Evolutionary conservation across 1,284 basidiomycete genomes (phyloP).

Genomic region (Tylopilus sp.): DNA sequence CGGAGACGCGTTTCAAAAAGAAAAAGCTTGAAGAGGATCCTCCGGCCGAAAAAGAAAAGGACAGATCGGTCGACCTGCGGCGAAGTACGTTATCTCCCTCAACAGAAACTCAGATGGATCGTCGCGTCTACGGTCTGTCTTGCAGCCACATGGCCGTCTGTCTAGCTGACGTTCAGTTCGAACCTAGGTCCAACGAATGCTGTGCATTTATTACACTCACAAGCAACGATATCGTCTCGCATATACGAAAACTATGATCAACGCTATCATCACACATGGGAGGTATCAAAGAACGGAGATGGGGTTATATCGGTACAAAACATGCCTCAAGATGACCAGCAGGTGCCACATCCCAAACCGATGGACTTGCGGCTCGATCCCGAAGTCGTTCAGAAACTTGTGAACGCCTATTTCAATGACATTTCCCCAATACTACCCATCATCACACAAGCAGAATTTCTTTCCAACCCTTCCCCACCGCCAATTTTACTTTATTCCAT

Average conservation of each 20-base stretch:
- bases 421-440: constrained; percentile 86
- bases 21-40: constrained; percentile 76
- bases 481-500: constrained; percentile 89
- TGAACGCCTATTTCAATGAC: constrained; percentile 90
- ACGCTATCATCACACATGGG: constrained; percentile 81
- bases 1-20: constrained; percentile 98
- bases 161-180: constrained; percentile 10
- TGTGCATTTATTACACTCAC: constrained; percentile 86
- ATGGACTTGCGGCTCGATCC: constrained; percentile 70
- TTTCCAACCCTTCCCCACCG: constrained; percentile 69
- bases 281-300: constrained; percentile 78
- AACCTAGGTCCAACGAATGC: constrained; percentile 77
- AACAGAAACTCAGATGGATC: constrained; percentile 46
- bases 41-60: constrained; percentile 45
- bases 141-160: not conserved
- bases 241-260: constrained; percentile 87
- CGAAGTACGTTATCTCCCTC: constrained; percentile 38
- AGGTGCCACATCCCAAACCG: constrained; percentile 55
- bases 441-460: constrained; percentile 84
- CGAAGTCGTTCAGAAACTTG: constrained; percentile 77
- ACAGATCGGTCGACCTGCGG: constrained; percentile 28
- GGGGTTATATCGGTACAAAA: constrained; percentile 87
- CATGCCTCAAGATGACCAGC: constrained; percentile 52
- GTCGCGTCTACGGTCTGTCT: constrained; percentile 61
- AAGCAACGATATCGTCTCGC: constrained; percentile 77